Base-by-base conservation (phyloP, 1,284 basidiomycete genomes). In the Ceratobasidium sp. region DNA sequence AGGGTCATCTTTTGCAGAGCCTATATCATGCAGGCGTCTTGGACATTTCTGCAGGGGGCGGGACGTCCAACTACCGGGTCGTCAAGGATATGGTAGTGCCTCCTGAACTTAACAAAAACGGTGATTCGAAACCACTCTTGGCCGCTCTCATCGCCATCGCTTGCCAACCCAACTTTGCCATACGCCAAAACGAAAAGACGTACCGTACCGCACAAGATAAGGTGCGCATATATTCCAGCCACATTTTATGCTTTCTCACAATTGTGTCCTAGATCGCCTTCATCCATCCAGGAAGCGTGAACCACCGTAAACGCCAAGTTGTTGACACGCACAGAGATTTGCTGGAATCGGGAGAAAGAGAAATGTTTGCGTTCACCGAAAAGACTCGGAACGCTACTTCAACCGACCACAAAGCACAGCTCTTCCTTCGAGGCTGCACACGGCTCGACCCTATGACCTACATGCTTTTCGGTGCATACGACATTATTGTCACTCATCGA, bases 131-230 rank as follows among this genome's bases (percentile, higher is more conserved):
- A 6, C 93, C 97, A 17, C 84, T 98, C n/a, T 86, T 98, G 23
- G 91, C 94, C 13, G 95, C 93, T 1, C 86, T 99, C 71, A 93
- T 98, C 80, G 91, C 96, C 2, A 90, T 95, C 71, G 94, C 95
- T 0, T 90, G 90, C 0, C 95, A 96, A 80, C 97, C 97, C n/a
- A 97, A 98, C 83, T 98, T 96, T 85, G 96, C 94, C 1, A 90
- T 98, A 73, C 87, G 93, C 47, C 90, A 89, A n/a, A 89, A 90
- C 6, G 91, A 93, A 66, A 92, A 88, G 82, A 87, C 87, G 0
- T 92, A 92, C 80, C 88, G 95, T 28, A 98, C 97, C 2, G 87
- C 90, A 20, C 90, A 91, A 80, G 97, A 99, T 82, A 97, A 94
- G 89, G 95, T 96, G 79, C 78, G 88, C 82, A 15, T n/a, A 60